Percentiles rank a stretch among this genome's conserved stretches.
These are phyloP conservation scores for Globisporangium sylvaticum DNA, from an alignment of 352 stramenopile genomes.

Conservation along the genomic window DNA sequence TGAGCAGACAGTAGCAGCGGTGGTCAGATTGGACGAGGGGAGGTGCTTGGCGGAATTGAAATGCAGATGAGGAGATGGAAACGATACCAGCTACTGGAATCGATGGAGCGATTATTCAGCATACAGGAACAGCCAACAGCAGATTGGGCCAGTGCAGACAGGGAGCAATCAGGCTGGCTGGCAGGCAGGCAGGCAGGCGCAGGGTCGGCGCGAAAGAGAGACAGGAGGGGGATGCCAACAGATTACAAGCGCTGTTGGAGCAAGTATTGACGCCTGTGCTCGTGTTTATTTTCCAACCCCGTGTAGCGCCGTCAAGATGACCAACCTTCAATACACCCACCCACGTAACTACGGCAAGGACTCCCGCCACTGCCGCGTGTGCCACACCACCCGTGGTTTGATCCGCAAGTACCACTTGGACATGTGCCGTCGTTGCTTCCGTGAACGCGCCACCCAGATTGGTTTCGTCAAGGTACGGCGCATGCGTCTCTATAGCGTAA, in stretches of 20 bases:
- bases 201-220: not conserved
- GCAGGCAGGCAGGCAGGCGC: too few relatives aligned
- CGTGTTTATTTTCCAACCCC: not conserved
- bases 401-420: conserved; percentile 96
- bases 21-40: not conserved
- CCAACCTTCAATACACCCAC: conserved; percentile 88
- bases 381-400: conserved; percentile 88
- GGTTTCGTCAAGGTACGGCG: conserved; percentile 91
- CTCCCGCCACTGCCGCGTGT: conserved; percentile 89
- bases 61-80: not conserved
- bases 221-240: not conserved
- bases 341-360: conserved; percentile 88
- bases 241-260: not conserved
- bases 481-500: not conserved
- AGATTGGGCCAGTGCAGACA: not conserved
- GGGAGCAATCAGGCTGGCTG: not conserved
- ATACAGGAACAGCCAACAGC: not conserved
- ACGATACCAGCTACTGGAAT: not conserved
- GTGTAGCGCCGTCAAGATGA: conserved; percentile 67
- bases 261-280: conserved; percentile 7
- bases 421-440: conserved; percentile 97
- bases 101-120: not conserved
- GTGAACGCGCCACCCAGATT: conserved; percentile 92
- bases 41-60: not conserved
- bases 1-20: not conserved